Base-by-base conservation (phyloP, 2,329 filamentous ascomycete species). In the Fusarium sp. region DNA sequence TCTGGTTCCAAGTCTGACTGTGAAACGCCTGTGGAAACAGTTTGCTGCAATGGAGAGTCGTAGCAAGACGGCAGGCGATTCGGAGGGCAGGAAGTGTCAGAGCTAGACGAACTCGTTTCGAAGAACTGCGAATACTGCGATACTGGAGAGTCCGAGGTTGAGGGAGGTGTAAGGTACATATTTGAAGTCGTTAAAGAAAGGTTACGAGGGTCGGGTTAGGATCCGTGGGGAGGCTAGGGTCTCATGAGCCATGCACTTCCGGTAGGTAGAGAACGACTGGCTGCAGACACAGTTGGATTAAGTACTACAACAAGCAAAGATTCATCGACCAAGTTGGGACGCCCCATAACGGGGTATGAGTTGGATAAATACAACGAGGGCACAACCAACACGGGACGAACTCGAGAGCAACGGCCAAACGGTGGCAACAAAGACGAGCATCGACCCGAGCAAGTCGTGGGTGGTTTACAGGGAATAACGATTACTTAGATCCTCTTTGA, bases 131-230 rank as follows among this genome's bases (percentile, higher is more conserved):
- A 69, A 61, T 70, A 69, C 53, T 64, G 64, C 63, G 72, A 71
- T 78, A 83, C 74, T 81, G 83, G 60, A 79, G 83, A 76, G 46
- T 70, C 74, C 60, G 79, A 82, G 58, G 84, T 77, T 45, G 82
- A 79, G 55, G 81, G 83, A 70, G 83, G 83, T 76, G 82, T 82
- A 69, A 82, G 78, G 75, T 84, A 83, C 83, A 86, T 86, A 76
- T 74, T 64, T 74, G 72, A 75, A 75, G 61, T 66, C 61, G 70
- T 70, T 69, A 55, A 58, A 67, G 57, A 62, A 62, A 56, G 67
- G 71, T 65, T 66, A 61, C 63, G 65, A 67, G 67, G 68, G 66
- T 70, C 62, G 67, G 54, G 60, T 68, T 68, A 51, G 65, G 66
- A 71, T 71, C 56, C 71, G 72, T 69, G 67, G 72, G 56, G 58